A percentile compares a stretch with the other conserved stretches of the same genome.
These are phyloP conservation scores for Hortiboletus rubellus DNA, from an alignment of 1,284 basidiomycete genomes.

Conservation along the genomic window DNA sequence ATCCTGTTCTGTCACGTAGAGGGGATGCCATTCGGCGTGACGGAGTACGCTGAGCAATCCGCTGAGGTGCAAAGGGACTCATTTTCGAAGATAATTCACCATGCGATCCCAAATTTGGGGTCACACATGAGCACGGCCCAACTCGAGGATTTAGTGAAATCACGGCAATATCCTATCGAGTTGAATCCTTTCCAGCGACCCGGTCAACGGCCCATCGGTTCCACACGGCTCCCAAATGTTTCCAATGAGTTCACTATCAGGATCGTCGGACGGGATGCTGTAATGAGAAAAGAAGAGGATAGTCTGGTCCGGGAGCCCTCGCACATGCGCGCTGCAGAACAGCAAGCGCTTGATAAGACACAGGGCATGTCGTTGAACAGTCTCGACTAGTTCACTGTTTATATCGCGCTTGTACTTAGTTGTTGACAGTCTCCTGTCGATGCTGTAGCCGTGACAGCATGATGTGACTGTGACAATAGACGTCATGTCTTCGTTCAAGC, in stretches of 20 bases:
- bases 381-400: constrained; percentile 24
- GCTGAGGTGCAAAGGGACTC: constrained; percentile 35
- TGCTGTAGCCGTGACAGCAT: constrained; percentile 7
- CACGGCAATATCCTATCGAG: constrained; percentile 35
- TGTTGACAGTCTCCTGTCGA: background rate
- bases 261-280: constrained; percentile 29
- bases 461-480: constrained; percentile 17
- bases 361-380: constrained; percentile 25
- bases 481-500: constrained; percentile 84
- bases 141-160: constrained; percentile 25
- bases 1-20: constrained; percentile 32
- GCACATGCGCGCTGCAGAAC: background rate
- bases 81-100: constrained; percentile 31
- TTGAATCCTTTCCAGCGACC: constrained; percentile 43
- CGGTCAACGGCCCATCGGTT: constrained; percentile 36
- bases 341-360: constrained; percentile 11
- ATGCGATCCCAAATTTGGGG: constrained; percentile 24
- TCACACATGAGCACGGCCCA: constrained; percentile 25
- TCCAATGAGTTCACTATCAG: constrained; percentile 42
- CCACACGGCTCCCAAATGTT: constrained; percentile 36
- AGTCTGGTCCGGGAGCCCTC: background rate
- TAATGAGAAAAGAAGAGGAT: background rate
- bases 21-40: constrained; percentile 40
- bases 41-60: constrained; percentile 45
- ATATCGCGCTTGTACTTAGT: too few relatives aligned